phyloP scores from a whole-genome alignment of 1,139 yeast genomes.

The Debaryomyces fabryi region DNA sequence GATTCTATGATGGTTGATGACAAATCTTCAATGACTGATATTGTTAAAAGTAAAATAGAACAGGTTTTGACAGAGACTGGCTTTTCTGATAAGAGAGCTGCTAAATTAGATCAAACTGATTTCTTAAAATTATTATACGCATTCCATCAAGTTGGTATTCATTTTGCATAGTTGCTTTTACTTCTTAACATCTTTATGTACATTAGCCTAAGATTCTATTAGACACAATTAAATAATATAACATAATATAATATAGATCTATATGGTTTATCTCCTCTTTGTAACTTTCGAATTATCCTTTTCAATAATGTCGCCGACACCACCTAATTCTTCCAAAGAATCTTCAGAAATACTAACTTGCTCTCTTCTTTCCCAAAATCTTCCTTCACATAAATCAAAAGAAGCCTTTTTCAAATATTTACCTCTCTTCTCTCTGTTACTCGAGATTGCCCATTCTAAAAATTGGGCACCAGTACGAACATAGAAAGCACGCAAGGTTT shows the following conservation, averaged over 20 bases:
- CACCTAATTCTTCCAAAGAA: constrained; percentile 84
- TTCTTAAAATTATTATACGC: constrained; percentile 85
- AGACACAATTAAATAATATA: constrained; percentile 5
- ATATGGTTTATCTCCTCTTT: constrained; percentile 38
- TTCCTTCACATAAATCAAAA: constrained; percentile 86
- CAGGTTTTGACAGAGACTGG: constrained; percentile 78
- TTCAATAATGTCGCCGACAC: constrained; percentile 89
- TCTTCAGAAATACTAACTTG: constrained; percentile 88
- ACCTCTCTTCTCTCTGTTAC: constrained; percentile 85
- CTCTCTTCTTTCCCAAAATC: constrained; percentile 99
- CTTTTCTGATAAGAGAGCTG: constrained; percentile 82
- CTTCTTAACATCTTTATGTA: constrained; percentile 24
- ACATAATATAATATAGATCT: constrained; percentile 6
- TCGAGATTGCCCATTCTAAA: constrained; percentile 89
- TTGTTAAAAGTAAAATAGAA: constrained; percentile 61
- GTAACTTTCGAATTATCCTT: constrained; percentile 56
- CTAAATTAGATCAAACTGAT: constrained; percentile 94
- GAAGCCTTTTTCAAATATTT: constrained; percentile 87
- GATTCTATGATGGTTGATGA: constrained; percentile 58
- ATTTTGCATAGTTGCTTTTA: constrained; percentile 66
- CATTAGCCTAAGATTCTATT: constrained; percentile 9
- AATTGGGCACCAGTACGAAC: constrained; percentile 84
- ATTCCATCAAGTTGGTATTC: constrained; percentile 96
- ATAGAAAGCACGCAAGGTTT: constrained; percentile 78
- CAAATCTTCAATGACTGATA: constrained; percentile 40